Conservation (phyloP, 2,329 filamentous ascomycete genomes). For the Colletotrichum gigasporum region DNA sequence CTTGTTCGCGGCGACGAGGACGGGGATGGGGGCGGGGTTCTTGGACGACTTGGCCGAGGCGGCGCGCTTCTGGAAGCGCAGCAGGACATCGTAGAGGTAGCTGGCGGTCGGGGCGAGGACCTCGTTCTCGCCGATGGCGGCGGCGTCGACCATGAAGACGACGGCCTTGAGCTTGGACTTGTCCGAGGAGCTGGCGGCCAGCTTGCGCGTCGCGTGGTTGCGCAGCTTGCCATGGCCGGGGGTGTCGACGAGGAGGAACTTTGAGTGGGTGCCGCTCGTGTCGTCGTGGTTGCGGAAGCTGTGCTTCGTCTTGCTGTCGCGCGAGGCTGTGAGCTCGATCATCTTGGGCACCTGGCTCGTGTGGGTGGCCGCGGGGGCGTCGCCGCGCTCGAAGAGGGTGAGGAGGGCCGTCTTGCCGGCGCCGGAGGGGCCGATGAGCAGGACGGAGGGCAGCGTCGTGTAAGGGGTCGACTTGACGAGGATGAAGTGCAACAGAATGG, state of each 20-base stretch:
- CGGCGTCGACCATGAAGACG: conserved; percentile 90
- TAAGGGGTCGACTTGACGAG: conserved; percentile 75
- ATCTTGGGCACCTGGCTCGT: conserved; percentile 61
- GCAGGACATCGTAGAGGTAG: conserved; percentile 90
- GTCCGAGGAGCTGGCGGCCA: conserved; percentile 45
- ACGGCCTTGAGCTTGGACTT: conserved; percentile 71
- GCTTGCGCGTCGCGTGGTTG: conserved; percentile 67
- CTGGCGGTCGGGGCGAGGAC: conserved; percentile 77
- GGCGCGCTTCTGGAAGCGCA: conserved; percentile 80
- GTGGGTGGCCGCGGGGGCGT: conserved; percentile 56
- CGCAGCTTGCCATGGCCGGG: conserved; percentile 96
- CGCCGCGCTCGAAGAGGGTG: conserved; percentile 74
- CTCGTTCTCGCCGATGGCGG: conserved; percentile 68
- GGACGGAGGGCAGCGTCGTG: conserved; percentile 76
- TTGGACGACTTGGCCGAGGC: conserved; percentile 59
- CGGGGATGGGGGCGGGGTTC: conserved; percentile 60
- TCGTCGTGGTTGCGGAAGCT: conserved; percentile 55
- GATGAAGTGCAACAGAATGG: conserved; percentile 79
- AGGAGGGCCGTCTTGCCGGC: conserved; percentile 89
- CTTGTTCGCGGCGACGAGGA: conserved; percentile 94
- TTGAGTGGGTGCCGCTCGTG: conserved; percentile 62
- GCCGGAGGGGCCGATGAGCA: conserved; percentile 83
- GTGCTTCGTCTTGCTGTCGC: conserved; percentile 51
- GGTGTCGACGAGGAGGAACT: conserved; percentile 85
- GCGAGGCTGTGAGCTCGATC: conserved; percentile 65